phyloP scores from a whole-genome alignment of 2,329 filamentous ascomycete species.

The Pseudogymnoascus sp. region DNA sequence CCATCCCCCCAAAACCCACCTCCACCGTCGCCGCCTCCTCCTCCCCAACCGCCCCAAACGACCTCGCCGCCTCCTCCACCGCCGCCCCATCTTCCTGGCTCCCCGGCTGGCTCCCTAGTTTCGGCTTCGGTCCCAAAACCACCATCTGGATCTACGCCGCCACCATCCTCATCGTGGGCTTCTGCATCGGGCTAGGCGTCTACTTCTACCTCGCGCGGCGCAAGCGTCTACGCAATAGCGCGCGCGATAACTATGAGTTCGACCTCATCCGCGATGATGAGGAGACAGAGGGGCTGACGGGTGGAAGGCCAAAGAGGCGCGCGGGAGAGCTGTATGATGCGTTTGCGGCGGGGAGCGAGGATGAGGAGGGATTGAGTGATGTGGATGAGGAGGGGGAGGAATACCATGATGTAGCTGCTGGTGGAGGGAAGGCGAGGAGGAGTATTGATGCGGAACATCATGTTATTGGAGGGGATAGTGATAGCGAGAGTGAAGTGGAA shows the following conservation, averaged over 20 bases:
- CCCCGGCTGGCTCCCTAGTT: conserved; percentile 81
- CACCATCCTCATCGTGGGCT: conserved; percentile 72
- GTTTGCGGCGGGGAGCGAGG: conserved; percentile 84
- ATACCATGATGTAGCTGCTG: conserved; percentile 26
- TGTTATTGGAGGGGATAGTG: conserved; percentile 16
- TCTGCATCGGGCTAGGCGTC: conserved; percentile 70
- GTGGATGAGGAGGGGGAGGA: conserved; percentile 37
- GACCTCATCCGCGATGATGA: conserved; percentile 85
- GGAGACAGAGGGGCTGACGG: conserved; percentile 42
- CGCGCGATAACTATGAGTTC: conserved; percentile 84
- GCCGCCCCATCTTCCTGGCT: conserved; percentile 43
- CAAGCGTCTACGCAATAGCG: conserved; percentile 64
- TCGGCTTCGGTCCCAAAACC: conserved; percentile 77
- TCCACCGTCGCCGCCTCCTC: conserved; percentile 21
- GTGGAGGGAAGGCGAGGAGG: conserved; percentile 8
- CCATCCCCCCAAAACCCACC: conserved; percentile 37
- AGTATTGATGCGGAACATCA: background rate
- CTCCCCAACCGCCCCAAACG: conserved; percentile 19
- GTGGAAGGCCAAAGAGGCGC: conserved; percentile 42
- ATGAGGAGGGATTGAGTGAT: conserved; percentile 42
- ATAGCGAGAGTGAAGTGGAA: conserved; percentile 18
- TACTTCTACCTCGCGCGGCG: conserved; percentile 77
- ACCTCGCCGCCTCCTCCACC: conserved; percentile 19
- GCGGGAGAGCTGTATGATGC: conserved; percentile 95
- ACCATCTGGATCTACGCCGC: conserved; percentile 92